Evolutionary conservation across 208 protist species (phyloP).

Genomic region (Wallacemonas sp.): DNA sequence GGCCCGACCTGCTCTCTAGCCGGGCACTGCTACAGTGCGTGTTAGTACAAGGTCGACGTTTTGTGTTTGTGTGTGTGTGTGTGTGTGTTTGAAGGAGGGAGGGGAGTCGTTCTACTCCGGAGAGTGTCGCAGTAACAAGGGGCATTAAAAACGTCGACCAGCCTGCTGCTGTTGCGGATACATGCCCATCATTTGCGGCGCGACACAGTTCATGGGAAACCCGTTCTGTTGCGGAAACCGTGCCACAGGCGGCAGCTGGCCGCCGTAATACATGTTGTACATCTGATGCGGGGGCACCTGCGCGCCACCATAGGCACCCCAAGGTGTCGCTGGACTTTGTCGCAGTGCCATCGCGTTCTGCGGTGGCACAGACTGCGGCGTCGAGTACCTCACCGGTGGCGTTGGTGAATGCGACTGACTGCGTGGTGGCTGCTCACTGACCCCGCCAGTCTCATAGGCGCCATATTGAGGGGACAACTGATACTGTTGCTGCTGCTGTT

Average conservation of each 20-base stretch:
- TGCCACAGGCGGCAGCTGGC: not conserved
- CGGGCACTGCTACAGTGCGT: too few species aligned
- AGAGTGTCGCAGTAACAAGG: too few species aligned
- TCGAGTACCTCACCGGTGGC: not conserved
- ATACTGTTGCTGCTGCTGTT: not conserved
- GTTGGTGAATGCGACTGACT: not conserved
- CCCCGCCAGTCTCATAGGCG: too few species aligned
- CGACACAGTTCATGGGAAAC: not conserved
- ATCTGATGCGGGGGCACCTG: not conserved
- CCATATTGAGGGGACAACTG: not conserved
- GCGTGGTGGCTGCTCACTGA: too few species aligned
- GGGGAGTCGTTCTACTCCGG: too few species aligned
- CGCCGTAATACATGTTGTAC: constrained; percentile 5
- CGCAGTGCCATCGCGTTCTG: not conserved
- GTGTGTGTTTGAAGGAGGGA: too few species aligned
- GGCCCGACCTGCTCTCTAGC: too few species aligned
- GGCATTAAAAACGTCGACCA: constrained; percentile 2
- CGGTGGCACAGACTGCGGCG: not conserved
- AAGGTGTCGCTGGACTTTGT: not conserved
- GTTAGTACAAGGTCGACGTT: too few species aligned
- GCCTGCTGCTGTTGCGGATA: not conserved
- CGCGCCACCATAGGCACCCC: not conserved
- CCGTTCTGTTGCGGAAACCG: constrained; percentile 4
- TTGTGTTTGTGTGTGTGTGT: too few species aligned
- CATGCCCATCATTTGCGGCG: not conserved